Evolutionary conservation across 305 asterid genomes (phyloP).

Genomic region (Petunia hybrid): DNA sequence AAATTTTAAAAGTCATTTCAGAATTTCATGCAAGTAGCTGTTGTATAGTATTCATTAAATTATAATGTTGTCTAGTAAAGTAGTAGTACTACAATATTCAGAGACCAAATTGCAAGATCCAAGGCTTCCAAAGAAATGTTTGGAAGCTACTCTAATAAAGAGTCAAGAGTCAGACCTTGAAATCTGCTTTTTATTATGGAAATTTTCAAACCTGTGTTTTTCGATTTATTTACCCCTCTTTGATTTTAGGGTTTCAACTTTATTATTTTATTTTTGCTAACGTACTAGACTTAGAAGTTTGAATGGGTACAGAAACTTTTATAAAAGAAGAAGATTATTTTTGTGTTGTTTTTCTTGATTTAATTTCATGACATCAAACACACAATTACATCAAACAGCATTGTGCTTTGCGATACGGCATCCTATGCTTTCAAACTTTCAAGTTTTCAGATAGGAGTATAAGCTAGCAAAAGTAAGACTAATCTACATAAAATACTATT

Average conservation of each 20-base stretch:
- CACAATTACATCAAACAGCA: constrained; percentile 48
- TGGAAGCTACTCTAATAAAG: background rate
- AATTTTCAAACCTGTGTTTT: constrained; percentile 19
- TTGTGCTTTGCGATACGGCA: constrained; percentile 53
- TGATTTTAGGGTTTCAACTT: background rate
- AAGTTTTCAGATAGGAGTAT: background rate
- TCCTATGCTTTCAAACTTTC: constrained; percentile 46
- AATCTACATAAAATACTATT: background rate
- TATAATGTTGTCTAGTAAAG: background rate
- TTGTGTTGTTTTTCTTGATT: constrained; percentile 33
- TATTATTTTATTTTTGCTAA: background rate
- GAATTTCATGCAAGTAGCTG: constrained; percentile 43
- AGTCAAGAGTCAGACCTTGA: constrained; percentile 64
- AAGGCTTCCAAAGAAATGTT: constrained; percentile 52
- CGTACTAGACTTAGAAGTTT: constrained; percentile 9
- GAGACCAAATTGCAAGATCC: constrained; percentile 53
- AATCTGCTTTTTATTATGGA: constrained; percentile 42
- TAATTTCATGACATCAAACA: constrained; percentile 50
- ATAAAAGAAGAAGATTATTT: constrained; percentile 31
- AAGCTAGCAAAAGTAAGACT: background rate
- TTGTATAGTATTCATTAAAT: background rate
- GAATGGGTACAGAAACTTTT: constrained; percentile 25
- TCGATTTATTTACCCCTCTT: background rate
- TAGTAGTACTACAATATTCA: background rate
- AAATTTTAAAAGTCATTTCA: constrained; percentile 31